Conservation (phyloP, 331 rosid genomes). For the Stylosanthes scabra region DNA sequence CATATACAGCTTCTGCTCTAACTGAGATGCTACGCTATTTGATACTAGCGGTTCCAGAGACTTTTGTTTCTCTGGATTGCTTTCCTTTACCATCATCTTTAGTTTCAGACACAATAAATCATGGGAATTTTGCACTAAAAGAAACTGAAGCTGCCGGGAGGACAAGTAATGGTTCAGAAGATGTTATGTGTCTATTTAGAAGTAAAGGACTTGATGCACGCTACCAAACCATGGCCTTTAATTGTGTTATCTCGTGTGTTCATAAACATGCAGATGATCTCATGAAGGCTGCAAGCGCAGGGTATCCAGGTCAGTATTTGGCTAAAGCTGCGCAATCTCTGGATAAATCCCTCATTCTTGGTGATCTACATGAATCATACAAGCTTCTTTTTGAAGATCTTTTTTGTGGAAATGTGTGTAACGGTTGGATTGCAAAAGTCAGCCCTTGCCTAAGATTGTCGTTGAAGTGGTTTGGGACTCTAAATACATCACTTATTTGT, state of each 20-base stretch:
- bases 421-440: constrained; percentile 75
- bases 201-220: constrained; percentile 71
- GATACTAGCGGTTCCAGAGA: constrained; percentile 79
- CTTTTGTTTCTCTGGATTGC: constrained; percentile 93
- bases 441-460: constrained; percentile 82
- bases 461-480: constrained; percentile 73
- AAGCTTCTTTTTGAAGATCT: constrained; percentile 76
- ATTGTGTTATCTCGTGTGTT: constrained; percentile 66
- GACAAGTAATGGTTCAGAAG: constrained; percentile 58
- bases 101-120: constrained; percentile 65
- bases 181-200: constrained; percentile 49
- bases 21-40: constrained; percentile 91
- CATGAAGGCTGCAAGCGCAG: constrained; percentile 72
- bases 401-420: constrained; percentile 61
- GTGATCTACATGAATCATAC: constrained; percentile 67
- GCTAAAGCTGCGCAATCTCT: constrained; percentile 80
- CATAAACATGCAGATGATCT: constrained; percentile 68
- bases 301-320: constrained; percentile 67
- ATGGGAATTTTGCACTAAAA: constrained; percentile 66
- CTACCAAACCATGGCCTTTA: constrained; percentile 75
- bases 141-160: constrained; percentile 64
- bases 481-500: constrained; percentile 61
- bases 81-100: constrained; percentile 84
- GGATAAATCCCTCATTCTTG: constrained; percentile 76
- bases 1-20: constrained; percentile 71